Evolutionary conservation across 2,329 filamentous ascomycete genomes (phyloP).

Genomic region (Pezicula radicicola): DNA sequence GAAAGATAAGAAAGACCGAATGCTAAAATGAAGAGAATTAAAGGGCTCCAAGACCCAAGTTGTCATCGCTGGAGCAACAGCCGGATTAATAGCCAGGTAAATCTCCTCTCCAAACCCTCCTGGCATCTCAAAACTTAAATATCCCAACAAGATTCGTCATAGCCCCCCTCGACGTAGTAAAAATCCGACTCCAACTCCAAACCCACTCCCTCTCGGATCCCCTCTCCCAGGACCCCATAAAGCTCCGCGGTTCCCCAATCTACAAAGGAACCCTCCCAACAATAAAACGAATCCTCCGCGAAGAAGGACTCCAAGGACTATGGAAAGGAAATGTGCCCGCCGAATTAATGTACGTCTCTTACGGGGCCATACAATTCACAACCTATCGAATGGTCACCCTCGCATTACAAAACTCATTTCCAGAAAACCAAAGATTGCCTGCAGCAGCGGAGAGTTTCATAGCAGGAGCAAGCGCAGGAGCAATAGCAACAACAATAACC

Average conservation of each 20-base stretch:
- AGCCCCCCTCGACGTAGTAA: slow-evolving; percentile 93
- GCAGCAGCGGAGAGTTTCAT: slow-evolving; percentile 75
- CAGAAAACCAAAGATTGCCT: slow-evolving; percentile 46
- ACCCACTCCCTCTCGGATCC: slow-evolving; percentile 75
- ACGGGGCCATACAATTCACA: slow-evolving; percentile 86
- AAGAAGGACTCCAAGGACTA: slow-evolving; percentile 81
- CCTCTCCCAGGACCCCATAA: slow-evolving; percentile 44
- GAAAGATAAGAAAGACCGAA: background rate
- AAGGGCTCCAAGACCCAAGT: slow-evolving; percentile 66
- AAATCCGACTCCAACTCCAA: slow-evolving; percentile 95
- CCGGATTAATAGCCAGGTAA: slow-evolving; percentile 84
- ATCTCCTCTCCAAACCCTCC: background rate
- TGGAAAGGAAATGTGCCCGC: slow-evolving; percentile 99
- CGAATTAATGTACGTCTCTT: slow-evolving; percentile 89
- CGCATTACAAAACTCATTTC: slow-evolving; percentile 46
- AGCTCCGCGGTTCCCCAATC: slow-evolving; percentile 43
- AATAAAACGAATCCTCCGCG: slow-evolving; percentile 68
- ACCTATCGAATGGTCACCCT: slow-evolving; percentile 76
- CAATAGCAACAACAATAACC: slow-evolving; percentile 75
- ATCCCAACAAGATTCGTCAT: slow-evolving; percentile 70
- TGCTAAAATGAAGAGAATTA: background rate
- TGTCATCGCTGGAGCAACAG: slow-evolving; percentile 62
- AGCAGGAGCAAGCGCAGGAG: slow-evolving; percentile 79
- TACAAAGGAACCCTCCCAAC: slow-evolving; percentile 79
- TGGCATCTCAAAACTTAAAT: slow-evolving; percentile 1